Evolutionary conservation across 2,329 filamentous ascomycete genomes (phyloP), one percentile per base, ranked within the genome.

Genomic region (Endothia cerciana): DNA sequence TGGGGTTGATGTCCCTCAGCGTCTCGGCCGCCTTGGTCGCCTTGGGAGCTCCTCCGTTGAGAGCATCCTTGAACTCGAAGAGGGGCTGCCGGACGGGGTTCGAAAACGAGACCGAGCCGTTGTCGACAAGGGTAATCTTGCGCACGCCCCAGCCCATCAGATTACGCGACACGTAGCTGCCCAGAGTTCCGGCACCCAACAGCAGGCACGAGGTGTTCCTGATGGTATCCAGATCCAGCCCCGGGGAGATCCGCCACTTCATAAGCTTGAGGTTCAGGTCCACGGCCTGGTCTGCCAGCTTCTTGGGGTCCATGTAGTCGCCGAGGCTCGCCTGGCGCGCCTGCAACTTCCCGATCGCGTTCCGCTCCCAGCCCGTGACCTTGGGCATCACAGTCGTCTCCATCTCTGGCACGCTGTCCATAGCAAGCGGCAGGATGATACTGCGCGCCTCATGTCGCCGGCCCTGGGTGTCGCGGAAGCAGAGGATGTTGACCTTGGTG

Each of bases 221-320:
- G 75, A 98, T 94, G 38, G 87, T 86, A 38, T 97, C 93, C 11
- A 99, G 86, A 74, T 98, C 86, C 49, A 99, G 85, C 60, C 89
- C 89, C 0, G 95, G 95, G 8, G 93, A 92, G 72, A 99, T 93
- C 47, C 95, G 89, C 95, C 95, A 99, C 80, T 97, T 99, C 89
- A 99, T 99, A 65, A 99, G 85, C 79, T 98, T 98, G 67, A 98
- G 83, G 74, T 99, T 99, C 66, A 99, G 84, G 74, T 99, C 95
- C 11, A 98, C 94, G 0, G 94, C 93, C 75, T 97, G 93, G 74
- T 98, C 94, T 28, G 95, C 95, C 22, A 98, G 82, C 73, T 89
- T 89, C 41, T 85, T 82, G 7, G 95, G 94, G 74, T 99, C 94
- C 91, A 99, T 94, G 72, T 97, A 97, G 72, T 95, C 93, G 25